Evolutionary conservation across 2,329 filamentous ascomycete genomes (phyloP), one percentile per base, ranked within the genome.

Genomic region (Diplodia scrobiculata): DNA sequence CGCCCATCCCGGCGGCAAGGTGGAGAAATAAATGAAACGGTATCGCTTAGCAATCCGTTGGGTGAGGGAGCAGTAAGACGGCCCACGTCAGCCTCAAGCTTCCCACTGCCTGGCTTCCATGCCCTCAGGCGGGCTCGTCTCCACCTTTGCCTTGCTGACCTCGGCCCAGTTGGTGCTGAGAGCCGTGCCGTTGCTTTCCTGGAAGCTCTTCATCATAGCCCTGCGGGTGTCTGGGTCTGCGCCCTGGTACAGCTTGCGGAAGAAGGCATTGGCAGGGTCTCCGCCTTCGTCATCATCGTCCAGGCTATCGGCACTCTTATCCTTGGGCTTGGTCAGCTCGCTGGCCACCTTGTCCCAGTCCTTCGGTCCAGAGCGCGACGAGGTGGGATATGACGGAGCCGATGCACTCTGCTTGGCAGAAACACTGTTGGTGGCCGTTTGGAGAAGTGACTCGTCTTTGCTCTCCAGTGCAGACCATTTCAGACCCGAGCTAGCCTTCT

Each of bases 121-220:
- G 0, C 91, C 91, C 54, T 92, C 89, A 0, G 91, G 91, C 9
- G 91, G 90, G 41, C 82, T 78, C 0, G 88, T 90, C 74, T 91
- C 86, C 29, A 97, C 90, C 27, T 80, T 89, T 19, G 86, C 87
- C 69, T 83, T 85, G 60, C 86, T 86, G 21, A 97, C 94, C 68
- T 96, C 90, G 10, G 81, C 79, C 95, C 95, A 99, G 75, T 94
- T 92, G 0, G 95, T 99, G 77, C 92, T 97, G 59, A 99, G 80
- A 2, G 91, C 86, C 0, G 95, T 99, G 4, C 95, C 95, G 71
- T 96, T 95, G 77, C 93, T 97, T 82, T 99, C 94, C 14, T 87
- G 84, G 73, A 91, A 98, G 74, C 91, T 96, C 86, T 99, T 99
- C 87, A 96, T 91, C 95, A 99, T 99, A 9, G 95, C 95, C 1